These are phyloP conservation scores for Neurospora crassa DNA, from an alignment of 2,329 filamentous ascomycete genomes.

Conservation along the genomic window DNA sequence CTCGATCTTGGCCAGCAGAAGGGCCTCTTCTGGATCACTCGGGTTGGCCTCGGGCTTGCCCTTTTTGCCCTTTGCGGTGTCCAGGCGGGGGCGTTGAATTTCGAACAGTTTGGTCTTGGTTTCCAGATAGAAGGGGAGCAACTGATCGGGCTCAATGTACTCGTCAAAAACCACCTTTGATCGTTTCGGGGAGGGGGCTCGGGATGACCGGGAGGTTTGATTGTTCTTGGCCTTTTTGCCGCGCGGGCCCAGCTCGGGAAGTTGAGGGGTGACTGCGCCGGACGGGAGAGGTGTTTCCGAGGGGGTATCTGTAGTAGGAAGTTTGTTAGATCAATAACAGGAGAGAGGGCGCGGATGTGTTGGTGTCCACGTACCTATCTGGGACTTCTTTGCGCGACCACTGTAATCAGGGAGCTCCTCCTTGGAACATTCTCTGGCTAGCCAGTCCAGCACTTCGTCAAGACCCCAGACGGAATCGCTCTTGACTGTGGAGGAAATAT, in stretches of 20 bases:
- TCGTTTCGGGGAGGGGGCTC: slow-evolving; percentile 30
- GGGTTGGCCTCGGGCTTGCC: slow-evolving; percentile 16
- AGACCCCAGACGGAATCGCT: slow-evolving; percentile 71
- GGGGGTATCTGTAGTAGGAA: slow-evolving; percentile 32
- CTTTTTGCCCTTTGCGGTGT: slow-evolving; percentile 29
- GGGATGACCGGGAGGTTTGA: slow-evolving; percentile 20
- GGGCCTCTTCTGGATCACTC: slow-evolving; percentile 44
- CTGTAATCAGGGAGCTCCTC: slow-evolving; percentile 68
- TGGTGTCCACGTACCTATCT: slow-evolving; percentile 19
- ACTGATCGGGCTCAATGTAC: slow-evolving; percentile 65
- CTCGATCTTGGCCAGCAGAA: slow-evolving; percentile 63
- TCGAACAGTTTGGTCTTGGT: slow-evolving; percentile 61
- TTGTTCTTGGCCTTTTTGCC: slow-evolving; percentile 26
- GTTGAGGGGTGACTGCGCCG: slow-evolving; percentile 39
- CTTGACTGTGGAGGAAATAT: slow-evolving; percentile 42
- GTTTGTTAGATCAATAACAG: neutral
- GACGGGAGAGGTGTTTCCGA: slow-evolving; percentile 40
- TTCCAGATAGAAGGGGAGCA: slow-evolving; percentile 68
- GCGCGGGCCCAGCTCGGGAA: slow-evolving; percentile 25
- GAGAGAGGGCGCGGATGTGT: too few species aligned
- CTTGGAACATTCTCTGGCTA: slow-evolving; percentile 64
- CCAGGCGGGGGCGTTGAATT: slow-evolving; percentile 44
- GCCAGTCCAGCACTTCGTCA: slow-evolving; percentile 81
- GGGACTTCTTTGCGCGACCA: slow-evolving; percentile 32
- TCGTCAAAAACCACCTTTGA: slow-evolving; percentile 46